These are phyloP conservation scores for Coemansia sp. DNA, from an alignment of 192 early-diverging fungal genomes.

Conservation along the genomic window DNA sequence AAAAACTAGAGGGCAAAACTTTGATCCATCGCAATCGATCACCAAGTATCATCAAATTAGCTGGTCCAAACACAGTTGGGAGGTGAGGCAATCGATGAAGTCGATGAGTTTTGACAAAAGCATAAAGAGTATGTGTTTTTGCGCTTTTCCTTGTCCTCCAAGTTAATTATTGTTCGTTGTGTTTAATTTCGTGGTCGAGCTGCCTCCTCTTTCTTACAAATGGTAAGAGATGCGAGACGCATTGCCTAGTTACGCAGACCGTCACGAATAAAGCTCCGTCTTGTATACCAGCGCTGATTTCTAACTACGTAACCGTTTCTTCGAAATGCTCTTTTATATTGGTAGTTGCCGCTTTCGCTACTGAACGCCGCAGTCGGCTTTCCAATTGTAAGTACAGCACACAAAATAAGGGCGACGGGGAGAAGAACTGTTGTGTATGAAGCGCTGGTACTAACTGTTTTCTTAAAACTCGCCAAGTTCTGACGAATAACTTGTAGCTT, in stretches of 20 bases:
- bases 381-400: constrained; percentile 65
- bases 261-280: not conserved
- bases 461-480: not conserved
- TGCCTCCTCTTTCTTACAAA: constrained; percentile 7
- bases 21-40: constrained; percentile 12
- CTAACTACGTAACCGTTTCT: not conserved
- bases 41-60: constrained; percentile 5
- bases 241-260: not conserved
- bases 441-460: not conserved
- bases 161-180: not conserved
- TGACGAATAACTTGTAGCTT: constrained; percentile 50
- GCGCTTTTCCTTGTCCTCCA: not conserved
- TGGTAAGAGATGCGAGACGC: constrained; percentile 10
- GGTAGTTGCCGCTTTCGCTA: constrained; percentile 88
- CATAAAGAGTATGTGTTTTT: not conserved
- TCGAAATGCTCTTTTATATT: not conserved
- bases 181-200: not conserved
- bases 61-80: not conserved
- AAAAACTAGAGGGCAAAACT: not conserved
- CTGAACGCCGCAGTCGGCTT: constrained; percentile 87
- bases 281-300: not conserved
- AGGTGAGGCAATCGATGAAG: not conserved
- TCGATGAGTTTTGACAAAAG: not conserved
- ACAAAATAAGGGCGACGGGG: not conserved
- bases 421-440: not conserved